Percentiles rank a stretch among this genome's conserved stretches.
These are phyloP conservation scores for Penicillium hordei DNA, from an alignment of 2,329 filamentous ascomycete genomes.

Conservation along the genomic window DNA sequence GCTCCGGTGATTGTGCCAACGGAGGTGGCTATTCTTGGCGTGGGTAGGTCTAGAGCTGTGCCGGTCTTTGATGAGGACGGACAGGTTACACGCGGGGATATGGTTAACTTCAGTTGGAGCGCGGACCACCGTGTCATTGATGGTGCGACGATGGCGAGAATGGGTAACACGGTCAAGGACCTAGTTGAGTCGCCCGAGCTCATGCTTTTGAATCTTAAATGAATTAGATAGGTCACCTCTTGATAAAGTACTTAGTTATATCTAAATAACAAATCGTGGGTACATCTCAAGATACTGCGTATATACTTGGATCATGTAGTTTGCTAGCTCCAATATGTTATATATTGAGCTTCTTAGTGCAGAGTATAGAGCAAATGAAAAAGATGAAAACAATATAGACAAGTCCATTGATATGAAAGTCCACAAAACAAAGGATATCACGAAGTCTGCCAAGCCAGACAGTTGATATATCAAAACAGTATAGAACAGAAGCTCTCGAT, in stretches of 20 bases:
- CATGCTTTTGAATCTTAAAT: slow-evolving; percentile 82
- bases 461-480: not conserved
- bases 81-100: slow-evolving; percentile 70
- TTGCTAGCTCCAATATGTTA: not conserved
- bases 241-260: not conserved
- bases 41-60: slow-evolving; percentile 76
- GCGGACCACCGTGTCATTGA: slow-evolving; percentile 94
- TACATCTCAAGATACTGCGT: not conserved
- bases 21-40: slow-evolving; percentile 87
- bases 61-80: slow-evolving; percentile 68
- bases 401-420: not conserved
- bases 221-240: slow-evolving; percentile 26
- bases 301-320: not conserved
- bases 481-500: not conserved
- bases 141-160: slow-evolving; percentile 89
- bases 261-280: not conserved
- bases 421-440: not conserved
- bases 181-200: slow-evolving; percentile 81
- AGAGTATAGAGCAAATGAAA: too few species aligned
- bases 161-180: slow-evolving; percentile 74
- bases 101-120: slow-evolving; percentile 93
- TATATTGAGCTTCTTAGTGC: not conserved
- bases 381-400: not conserved
- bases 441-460: not conserved
- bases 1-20: slow-evolving; percentile 86